Evolutionary conservation across 2,329 filamentous ascomycete genomes (phyloP).

Genomic region (Claviceps sp.): DNA sequence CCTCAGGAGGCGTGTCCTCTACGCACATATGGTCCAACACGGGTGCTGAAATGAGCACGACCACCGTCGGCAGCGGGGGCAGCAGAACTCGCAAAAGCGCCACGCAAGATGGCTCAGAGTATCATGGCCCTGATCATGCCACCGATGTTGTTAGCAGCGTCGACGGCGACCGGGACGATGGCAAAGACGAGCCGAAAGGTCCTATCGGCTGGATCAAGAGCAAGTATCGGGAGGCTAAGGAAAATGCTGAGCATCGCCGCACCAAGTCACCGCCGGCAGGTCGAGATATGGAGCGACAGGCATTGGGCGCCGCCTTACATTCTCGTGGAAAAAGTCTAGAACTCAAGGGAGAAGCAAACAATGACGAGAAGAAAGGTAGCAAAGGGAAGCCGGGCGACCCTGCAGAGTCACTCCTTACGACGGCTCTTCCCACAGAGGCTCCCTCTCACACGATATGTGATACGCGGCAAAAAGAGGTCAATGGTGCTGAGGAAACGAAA

Average conservation of each 20-base stretch:
- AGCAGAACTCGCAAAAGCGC: slow-evolving; percentile 34
- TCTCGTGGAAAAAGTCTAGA: slow-evolving; percentile 35
- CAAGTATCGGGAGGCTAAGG: slow-evolving; percentile 47
- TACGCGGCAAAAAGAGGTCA: neutral
- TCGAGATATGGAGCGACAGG: slow-evolving; percentile 14
- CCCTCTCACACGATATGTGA: neutral
- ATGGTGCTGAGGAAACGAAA: neutral
- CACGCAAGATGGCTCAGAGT: slow-evolving; percentile 37
- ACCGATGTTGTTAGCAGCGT: slow-evolving; percentile 26
- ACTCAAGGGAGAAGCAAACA: slow-evolving; percentile 24
- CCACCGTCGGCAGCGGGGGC: slow-evolving; percentile 52
- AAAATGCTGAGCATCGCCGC: slow-evolving; percentile 39
- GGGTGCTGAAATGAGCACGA: slow-evolving; percentile 51
- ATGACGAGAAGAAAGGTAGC: slow-evolving; percentile 10
- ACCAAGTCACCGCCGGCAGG: slow-evolving; percentile 41
- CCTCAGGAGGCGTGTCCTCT: slow-evolving; percentile 29
- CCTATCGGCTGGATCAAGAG: slow-evolving; percentile 45
- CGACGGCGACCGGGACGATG: slow-evolving; percentile 23
- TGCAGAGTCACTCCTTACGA: neutral
- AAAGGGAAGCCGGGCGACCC: neutral
- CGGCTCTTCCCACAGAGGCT: neutral
- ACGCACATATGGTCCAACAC: slow-evolving; percentile 45
- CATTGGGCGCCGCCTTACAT: slow-evolving; percentile 16
- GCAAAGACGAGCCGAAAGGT: slow-evolving; percentile 34
- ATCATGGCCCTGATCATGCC: slow-evolving; percentile 22